Conservation (phyloP, 2,329 filamentous ascomycete genomes). For the Beauveria pseudobassiana region DNA sequence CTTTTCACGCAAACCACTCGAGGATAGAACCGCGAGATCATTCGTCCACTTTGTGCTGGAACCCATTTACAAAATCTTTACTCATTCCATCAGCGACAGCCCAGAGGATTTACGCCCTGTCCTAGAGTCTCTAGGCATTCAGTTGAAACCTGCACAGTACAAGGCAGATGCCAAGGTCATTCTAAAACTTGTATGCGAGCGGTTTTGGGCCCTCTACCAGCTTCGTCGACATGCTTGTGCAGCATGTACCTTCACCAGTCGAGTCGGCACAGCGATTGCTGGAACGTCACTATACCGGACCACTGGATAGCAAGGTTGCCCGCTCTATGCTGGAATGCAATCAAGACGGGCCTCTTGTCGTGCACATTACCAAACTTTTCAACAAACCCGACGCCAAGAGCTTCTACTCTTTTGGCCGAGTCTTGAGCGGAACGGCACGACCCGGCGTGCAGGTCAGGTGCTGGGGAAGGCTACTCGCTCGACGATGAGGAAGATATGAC, state of each 20-base stretch:
- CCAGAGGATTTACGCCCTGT: slow-evolving; percentile 77
- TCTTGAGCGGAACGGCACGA: slow-evolving; percentile 84
- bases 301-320: slow-evolving; percentile 73
- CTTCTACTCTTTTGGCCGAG: slow-evolving; percentile 84
- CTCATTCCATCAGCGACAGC: slow-evolving; percentile 86
- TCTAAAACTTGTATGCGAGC: slow-evolving; percentile 81
- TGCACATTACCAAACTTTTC: slow-evolving; percentile 90
- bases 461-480: slow-evolving; percentile 93
- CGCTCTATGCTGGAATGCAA: slow-evolving; percentile 75
- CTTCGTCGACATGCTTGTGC: slow-evolving; percentile 91
- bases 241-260: slow-evolving; percentile 80
- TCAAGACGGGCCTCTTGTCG: slow-evolving; percentile 82
- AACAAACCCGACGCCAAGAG: slow-evolving; percentile 82
- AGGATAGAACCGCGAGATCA: slow-evolving; percentile 72
- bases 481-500: slow-evolving; percentile 99
- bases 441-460: slow-evolving; percentile 81
- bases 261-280: slow-evolving; percentile 71
- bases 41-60: slow-evolving; percentile 95
- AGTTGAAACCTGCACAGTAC: slow-evolving; percentile 85
- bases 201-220: slow-evolving; percentile 87
- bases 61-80: slow-evolving; percentile 96
- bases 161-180: slow-evolving; percentile 84
- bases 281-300: slow-evolving; percentile 86
- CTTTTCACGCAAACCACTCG: slow-evolving; percentile 80
- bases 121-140: slow-evolving; percentile 71